phyloP scores from a whole-genome alignment of 176 grass and related monocot species.

The Tillandsia fasciculata region DNA sequence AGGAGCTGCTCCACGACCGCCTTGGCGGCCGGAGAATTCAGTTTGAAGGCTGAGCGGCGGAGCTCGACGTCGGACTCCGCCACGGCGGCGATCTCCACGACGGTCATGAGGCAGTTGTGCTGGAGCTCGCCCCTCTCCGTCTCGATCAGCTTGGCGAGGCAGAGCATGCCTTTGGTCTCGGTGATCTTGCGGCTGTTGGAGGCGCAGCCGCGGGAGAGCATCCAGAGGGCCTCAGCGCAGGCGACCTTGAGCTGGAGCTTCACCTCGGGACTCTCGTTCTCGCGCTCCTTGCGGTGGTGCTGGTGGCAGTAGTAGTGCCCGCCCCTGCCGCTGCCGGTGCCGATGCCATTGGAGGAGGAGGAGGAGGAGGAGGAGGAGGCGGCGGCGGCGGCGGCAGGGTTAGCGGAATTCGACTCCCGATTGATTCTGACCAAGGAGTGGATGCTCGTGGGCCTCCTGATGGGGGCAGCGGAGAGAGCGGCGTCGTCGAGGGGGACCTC shows the following conservation, averaged over 20 bases:
- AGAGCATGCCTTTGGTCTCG: conserved; percentile 18
- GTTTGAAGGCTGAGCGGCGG: conserved; percentile 19
- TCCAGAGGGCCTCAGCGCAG: conserved; percentile 21
- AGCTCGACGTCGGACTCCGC: conserved; percentile 16
- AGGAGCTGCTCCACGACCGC: conserved; percentile 18
- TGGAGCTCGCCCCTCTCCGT: conserved; percentile 13
- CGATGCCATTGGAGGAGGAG: no score
- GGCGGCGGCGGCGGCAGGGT: not conserved
- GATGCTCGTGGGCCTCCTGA: conserved; percentile 12
- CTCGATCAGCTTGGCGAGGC: conserved; percentile 16
- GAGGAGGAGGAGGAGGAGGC: no score
- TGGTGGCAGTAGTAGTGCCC: not conserved
- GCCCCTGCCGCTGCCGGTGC: not conserved
- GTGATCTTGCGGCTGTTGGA: conserved; percentile 19
- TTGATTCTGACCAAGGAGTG: conserved; percentile 8
- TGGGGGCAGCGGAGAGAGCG: not conserved
- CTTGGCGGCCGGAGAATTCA: conserved; percentile 18
- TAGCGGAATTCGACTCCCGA: not conserved
- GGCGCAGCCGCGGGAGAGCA: conserved; percentile 11
- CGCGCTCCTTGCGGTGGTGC: conserved; percentile 12
- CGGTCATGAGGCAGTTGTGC: conserved; percentile 17
- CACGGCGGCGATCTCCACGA: conserved; percentile 9
- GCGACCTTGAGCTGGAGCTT: conserved; percentile 20
- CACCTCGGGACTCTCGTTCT: conserved; percentile 21
- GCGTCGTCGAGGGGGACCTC: conserved; percentile 14